phyloP scores from a whole-genome alignment of 1,284 basidiomycete species.

The Coriolopsis trogii region DNA sequence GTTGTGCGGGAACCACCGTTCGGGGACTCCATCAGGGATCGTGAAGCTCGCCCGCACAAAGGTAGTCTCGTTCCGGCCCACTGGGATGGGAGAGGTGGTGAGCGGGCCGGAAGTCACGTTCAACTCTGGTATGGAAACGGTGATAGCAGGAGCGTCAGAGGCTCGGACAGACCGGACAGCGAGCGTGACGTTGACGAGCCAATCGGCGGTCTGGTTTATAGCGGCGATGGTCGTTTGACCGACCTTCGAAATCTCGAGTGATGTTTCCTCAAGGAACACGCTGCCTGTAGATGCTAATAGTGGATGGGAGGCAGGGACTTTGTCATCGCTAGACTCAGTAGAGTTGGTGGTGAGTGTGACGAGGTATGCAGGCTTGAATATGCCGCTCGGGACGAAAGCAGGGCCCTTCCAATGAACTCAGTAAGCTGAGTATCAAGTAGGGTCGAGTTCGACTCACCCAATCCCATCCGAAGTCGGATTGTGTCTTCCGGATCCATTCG shows the following conservation, averaged over 20 bases:
- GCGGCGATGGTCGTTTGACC: constrained; percentile 45
- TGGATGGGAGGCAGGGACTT: constrained; percentile 20
- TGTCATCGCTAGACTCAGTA: constrained; percentile 11
- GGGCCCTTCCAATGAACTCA: constrained; percentile 43
- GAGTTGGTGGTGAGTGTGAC: constrained; percentile 41
- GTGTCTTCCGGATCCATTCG: constrained; percentile 52
- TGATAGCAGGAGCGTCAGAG: constrained; percentile 40
- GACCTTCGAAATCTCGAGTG: constrained; percentile 56
- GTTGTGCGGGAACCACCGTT: constrained; percentile 59
- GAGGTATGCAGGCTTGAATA: constrained; percentile 56
- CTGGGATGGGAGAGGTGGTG: constrained; percentile 33
- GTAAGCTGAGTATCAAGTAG: neutral
- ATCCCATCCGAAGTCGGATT: constrained; percentile 64
- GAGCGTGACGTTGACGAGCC: constrained; percentile 60
- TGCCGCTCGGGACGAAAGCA: constrained; percentile 57
- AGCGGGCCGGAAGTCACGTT: constrained; percentile 38
- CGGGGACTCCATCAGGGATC: constrained; percentile 47
- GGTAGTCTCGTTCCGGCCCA: constrained; percentile 36
- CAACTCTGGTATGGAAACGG: constrained; percentile 51
- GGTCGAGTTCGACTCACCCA: constrained; percentile 42
- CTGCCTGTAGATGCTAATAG: constrained; percentile 33
- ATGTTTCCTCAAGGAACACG: constrained; percentile 54
- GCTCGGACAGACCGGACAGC: constrained; percentile 46
- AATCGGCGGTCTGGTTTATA: constrained; percentile 50
- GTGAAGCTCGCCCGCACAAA: constrained; percentile 49